Evolutionary conservation across 495 filamentous ascomycete species (phyloP), one percentile per base, ranked within the genome.

Genomic region (Astrothelium macrocarpum): DNA sequence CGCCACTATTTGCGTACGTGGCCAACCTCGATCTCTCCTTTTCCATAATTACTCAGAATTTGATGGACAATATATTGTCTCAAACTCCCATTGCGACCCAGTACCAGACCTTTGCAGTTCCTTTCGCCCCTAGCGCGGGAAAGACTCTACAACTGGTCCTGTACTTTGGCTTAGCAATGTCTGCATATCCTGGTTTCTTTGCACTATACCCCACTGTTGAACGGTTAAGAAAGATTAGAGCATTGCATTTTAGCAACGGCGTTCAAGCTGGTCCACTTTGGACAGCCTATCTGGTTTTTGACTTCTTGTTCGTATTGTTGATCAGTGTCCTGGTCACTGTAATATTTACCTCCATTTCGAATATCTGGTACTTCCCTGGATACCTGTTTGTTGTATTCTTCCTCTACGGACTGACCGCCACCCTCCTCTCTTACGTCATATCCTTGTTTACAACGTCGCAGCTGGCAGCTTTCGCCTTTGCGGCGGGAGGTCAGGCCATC

Each of bases 131-230:
- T 0, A 76, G 77, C 28, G 80, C 81, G 1, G 90, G 87, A 10
- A 78, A 90, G 46, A 85, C 85, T n/a, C 77, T 96, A 26, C 88
- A 94, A 72, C 78, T 95, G 18, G 77, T 92, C 29, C 79, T 87
- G 12, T 96, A 96, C 72, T 84, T 91, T 67, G 84, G 87, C 29
- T 78, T 95, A 1, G 88, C 84, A 18, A 84, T 92, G 78, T 78
- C 81, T 20, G 85, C 84, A 0, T 94, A 85, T 71, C 91, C 91
- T 4, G 89, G 84, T 29, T 90, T 96, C 76, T 95, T 94, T 68
- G 84, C 87, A 1, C 79, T 96, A 20, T 96, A 96, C 74, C 89
- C 89, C 28, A 94, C 89, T 2, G 71, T 87, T 3, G 91, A 96
- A 72, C 80, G 91, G 12, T 77, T 90, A 12, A 75, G 85, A 10